Conservation (phyloP, 768 basidiomycete species). For the Lenzites betulinus region DNA sequence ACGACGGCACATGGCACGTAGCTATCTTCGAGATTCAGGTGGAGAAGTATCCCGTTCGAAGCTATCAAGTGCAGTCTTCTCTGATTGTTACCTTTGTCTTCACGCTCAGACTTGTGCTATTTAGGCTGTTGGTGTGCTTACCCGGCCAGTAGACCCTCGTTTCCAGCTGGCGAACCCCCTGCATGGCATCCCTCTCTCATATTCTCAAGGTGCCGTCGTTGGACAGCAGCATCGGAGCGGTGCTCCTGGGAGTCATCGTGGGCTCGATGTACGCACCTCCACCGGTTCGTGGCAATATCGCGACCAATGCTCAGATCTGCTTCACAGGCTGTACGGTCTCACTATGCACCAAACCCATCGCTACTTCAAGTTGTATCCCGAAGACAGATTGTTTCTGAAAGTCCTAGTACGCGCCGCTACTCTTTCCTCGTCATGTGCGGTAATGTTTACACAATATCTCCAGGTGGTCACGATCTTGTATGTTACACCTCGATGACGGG, state of each 20-base stretch:
- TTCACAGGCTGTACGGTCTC: constrained; percentile 5
- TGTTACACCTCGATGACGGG: neutral
- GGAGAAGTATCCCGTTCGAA: no score
- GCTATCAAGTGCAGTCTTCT: no score
- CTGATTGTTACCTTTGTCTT: no score
- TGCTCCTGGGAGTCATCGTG: neutral
- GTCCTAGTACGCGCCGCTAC: neutral
- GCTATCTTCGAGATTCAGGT: no score
- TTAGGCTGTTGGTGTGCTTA: neutral
- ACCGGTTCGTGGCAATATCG: neutral
- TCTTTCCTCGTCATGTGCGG: neutral
- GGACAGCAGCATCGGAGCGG: neutral
- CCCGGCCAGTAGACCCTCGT: neutral
- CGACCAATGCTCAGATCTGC: neutral
- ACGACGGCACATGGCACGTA: no score
- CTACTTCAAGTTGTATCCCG: neutral
- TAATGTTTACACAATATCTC: no score
- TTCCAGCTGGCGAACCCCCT: neutral
- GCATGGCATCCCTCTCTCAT: neutral
- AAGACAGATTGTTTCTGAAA: neutral
- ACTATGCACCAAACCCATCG: constrained; percentile 4
- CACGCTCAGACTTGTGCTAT: neutral
- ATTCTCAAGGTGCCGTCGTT: neutral
- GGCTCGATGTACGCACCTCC: neutral
- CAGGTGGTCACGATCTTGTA: neutral